Evolutionary conservation across 1,284 basidiomycete species (phyloP).

Genomic region (Lignosus rhinocerotis): DNA sequence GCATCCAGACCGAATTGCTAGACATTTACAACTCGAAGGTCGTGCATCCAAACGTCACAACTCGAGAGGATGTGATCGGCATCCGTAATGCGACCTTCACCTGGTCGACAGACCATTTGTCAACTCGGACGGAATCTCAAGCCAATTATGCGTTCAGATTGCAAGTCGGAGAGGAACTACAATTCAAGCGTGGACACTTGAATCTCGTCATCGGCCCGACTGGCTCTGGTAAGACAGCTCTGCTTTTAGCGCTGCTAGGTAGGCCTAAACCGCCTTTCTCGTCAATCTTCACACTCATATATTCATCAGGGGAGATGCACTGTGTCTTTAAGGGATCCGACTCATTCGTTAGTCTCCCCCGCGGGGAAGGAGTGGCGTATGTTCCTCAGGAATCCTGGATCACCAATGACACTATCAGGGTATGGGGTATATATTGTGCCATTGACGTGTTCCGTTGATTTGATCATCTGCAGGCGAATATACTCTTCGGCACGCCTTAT

Average conservation of each 20-base stretch:
- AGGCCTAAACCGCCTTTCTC: neutral
- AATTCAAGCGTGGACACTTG: conserved; percentile 56
- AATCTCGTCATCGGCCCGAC: conserved; percentile 66
- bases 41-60: conserved; percentile 12
- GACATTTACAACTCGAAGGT: conserved; percentile 36
- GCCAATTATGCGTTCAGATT: conserved; percentile 43
- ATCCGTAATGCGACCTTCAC: conserved; percentile 41
- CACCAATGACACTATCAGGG: conserved; percentile 38
- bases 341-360: conserved; percentile 64
- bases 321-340: conserved; percentile 48
- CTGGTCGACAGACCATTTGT: conserved; percentile 32
- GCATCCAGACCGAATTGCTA: conserved; percentile 42
- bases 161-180: conserved; percentile 48
- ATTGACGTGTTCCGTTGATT: neutral
- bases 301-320: conserved; percentile 52
- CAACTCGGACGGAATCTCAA: neutral
- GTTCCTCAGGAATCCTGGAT: conserved; percentile 69
- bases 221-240: conserved; percentile 49
- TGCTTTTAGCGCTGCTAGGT: conserved; percentile 53
- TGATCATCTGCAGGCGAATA: conserved; percentile 36
- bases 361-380: conserved; percentile 64
- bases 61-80: conserved; percentile 32
- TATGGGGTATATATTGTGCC: conserved; percentile 6
- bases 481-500: conserved; percentile 43
- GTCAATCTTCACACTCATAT: no score